Evolutionary conservation across 371 early-diverging fungal species (phyloP).

Genomic region (Smittium culicis): DNA sequence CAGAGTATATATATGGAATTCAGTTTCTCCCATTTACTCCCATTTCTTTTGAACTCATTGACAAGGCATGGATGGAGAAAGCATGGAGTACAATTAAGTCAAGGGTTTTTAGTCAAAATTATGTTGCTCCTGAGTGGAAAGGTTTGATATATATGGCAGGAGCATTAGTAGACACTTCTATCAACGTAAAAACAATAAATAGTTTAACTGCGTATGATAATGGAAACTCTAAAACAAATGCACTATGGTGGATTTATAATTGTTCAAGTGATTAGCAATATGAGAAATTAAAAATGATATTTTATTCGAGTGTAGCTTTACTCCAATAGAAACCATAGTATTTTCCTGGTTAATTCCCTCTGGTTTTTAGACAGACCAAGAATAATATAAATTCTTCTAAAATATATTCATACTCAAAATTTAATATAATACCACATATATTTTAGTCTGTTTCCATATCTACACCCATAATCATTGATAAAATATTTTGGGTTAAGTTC

Average conservation of each 20-base stretch:
- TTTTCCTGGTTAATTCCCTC: too few species aligned
- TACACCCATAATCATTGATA: too few species aligned
- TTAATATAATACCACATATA: too few species aligned
- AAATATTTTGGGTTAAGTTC: too few species aligned
- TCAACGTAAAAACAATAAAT: constrained; percentile 17
- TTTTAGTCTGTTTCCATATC: too few species aligned
- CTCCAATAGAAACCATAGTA: too few species aligned
- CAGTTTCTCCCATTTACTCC: constrained; percentile 66
- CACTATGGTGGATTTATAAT: constrained; percentile 23
- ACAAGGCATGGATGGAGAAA: constrained; percentile 24
- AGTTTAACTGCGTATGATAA: constrained; percentile 20
- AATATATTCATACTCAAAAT: too few species aligned
- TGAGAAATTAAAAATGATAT: too few species aligned
- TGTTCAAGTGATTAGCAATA: too few species aligned
- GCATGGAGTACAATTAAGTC: constrained; percentile 15
- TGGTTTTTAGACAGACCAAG: too few species aligned
- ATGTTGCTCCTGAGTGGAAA: constrained; percentile 6
- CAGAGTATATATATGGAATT: constrained; percentile 63
- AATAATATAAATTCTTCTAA: too few species aligned
- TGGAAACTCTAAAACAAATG: constrained; percentile 29
- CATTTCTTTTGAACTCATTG: constrained; percentile 23
- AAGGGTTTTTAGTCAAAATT: background rate
- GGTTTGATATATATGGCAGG: constrained; percentile 5
- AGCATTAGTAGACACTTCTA: constrained; percentile 14
- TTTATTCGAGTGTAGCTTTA: too few species aligned